Evolutionary conservation across 352 stramenopile genomes (phyloP), one percentile per base, ranked within the genome.

Genomic region (Phytophthora kernoviae): DNA sequence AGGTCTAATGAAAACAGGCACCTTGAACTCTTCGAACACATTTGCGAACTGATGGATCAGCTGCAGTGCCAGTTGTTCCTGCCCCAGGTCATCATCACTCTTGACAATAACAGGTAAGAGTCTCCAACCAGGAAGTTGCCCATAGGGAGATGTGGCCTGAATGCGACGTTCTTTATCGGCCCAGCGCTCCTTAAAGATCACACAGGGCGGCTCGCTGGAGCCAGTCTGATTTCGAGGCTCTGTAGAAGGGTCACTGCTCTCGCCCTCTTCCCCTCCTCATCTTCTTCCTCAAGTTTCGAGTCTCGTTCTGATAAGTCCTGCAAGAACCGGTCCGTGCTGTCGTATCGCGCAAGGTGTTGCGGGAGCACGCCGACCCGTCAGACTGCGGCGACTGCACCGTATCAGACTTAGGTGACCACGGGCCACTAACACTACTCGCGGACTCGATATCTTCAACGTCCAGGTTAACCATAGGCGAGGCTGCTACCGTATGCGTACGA

Each of bases 31-130:
- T 50, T 93, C 77, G 64, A 99, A 99, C 47, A 98, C 91, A 14
- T 96, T 88, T 22, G 92, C 96, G 43, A 98, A 93, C 48, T 98
- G 86, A 44, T 73, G 75, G 59, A 99, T 99, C 1, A 99, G 71
- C 68, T 99, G 96, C 77, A 98, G 92, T 1, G 97, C 94, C 57
- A 99, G 97, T 36, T 98, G 93, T 73, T 99, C 97, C 70, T 99
- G 97, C 15, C 97, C 80, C 22, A 99, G 68, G 66, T 99, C 97
- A 66, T 99, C 97, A 59, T 99, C 98, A 39, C 91, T 98, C 76
- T 99, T 99, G 15, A 99, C 88, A 71, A 99, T 99, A 54, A 99
- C 92, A 33, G 90, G 88, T 18, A 94, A 67, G 33, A 98, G 74
- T 26, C 96, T 83, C 91, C 92, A 99, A 18, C 87, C 89, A 5